Evolutionary conservation across 257 asterid genomes (phyloP), one percentile per base, ranked within the genome.

Genomic region (Petunia secreta): DNA sequence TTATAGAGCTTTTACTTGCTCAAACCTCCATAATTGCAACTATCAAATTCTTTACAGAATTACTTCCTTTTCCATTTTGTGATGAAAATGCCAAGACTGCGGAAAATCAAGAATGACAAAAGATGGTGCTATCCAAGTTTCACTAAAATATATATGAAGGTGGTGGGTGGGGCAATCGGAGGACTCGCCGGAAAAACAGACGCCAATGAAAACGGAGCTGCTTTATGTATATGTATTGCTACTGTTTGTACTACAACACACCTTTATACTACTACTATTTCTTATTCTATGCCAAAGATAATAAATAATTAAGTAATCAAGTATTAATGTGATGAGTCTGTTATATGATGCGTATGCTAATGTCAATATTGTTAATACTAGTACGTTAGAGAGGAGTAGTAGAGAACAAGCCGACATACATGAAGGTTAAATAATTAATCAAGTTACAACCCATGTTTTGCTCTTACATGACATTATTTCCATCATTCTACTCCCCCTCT

Each of bases 181-280:
- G 80, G 76, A 85, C 80, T 80, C 91, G 97, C 94, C 96, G 92
- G 92, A 82, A 88, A 90, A 81, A 80, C 84, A 82, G 93, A 82
- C 82, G 86, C 85, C 87, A 81, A 81, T 58, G 57, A 82, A 81
- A 84, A 53, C 82, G 80, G 88, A 68, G 85, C 58, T 82, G 84
- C 77, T 87, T 83, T 84, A 58, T 79, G 25, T 25, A 25, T 25
- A 25, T 25, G 25, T 25, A 82, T 82, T 53, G 80, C 44, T 80
- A 78, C 81, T 59, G 55, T 1, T 63, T 75, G 57, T 52, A 63
- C 41, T 44, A 80, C 71, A 58, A 77, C 46, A 64, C 53, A 74
- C 16, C 44, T 53, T 75, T 75, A 52, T 53, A 55, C 44, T 75
- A 36, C 37, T 38, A 50, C 43, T 9, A 50, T 44, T 38, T 36